Percentiles rank a stretch among this genome's conserved stretches.
Conservation (phyloP, 2,329 filamentous ascomycete genomes). For the Rutstroemia sydowiana region DNA sequence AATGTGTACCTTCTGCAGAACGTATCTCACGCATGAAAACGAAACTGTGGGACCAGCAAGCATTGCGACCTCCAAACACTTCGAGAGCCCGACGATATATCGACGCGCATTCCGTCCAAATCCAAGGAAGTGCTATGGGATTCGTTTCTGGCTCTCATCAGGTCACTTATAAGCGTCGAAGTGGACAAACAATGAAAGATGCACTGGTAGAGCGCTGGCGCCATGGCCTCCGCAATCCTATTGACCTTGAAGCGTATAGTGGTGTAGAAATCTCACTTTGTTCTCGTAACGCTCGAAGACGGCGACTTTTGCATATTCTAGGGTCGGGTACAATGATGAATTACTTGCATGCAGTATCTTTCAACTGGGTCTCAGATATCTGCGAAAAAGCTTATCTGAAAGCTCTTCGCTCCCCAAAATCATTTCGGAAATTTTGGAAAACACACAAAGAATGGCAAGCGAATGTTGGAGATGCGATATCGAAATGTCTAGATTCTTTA, state of each 20-base stretch:
- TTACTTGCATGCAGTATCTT: constrained; percentile 4
- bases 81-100: constrained; percentile 7
- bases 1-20: not conserved
- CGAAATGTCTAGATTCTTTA: constrained; percentile 10
- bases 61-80: constrained; percentile 10
- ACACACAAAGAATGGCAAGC: not conserved
- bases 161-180: constrained; percentile 13
- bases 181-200: constrained; percentile 14
- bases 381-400: constrained; percentile 4
- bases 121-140: constrained; percentile 9
- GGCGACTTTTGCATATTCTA: constrained; percentile 10
- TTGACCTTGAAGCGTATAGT: constrained; percentile 13
- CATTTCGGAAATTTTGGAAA: constrained; percentile 12
- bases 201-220: constrained; percentile 13
- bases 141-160: constrained; percentile 9
- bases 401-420: constrained; percentile 6
- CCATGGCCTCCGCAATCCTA: constrained; percentile 8
- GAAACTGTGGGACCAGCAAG: constrained; percentile 6
- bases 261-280: constrained; percentile 14
- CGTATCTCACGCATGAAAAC: constrained; percentile 7
- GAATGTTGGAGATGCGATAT: constrained; percentile 13
- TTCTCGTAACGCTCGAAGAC: constrained; percentile 13
- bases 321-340: constrained; percentile 12
- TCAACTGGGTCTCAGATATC: not conserved
- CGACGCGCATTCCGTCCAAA: constrained; percentile 13